Evolutionary conservation across 129 eudicot species (phyloP), one percentile per base, ranked within the genome.

Genomic region (Lonicera japonica): DNA sequence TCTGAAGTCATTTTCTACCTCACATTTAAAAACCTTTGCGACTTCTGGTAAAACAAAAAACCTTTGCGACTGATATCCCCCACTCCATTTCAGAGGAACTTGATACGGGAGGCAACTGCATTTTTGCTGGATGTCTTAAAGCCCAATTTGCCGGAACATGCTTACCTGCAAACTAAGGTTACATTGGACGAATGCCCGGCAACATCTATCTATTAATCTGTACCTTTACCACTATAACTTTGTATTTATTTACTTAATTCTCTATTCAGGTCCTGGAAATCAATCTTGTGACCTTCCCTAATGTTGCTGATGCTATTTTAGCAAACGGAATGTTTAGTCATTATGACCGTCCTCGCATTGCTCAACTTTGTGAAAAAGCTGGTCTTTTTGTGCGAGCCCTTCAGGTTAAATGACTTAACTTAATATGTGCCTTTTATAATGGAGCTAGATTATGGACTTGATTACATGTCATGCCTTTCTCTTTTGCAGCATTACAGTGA

Each of bases 61-160:
- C 3, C 20, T 5, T n/a, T 50, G n/a, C 2, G 36, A 29, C 15
- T 50, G 55, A n/a, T 16, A 14, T 50, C 16, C n/a, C 17, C 25
- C 38, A 48, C 5, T 3, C 25, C 2, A 36, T 46, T 46, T 68
- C 77, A 92, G 98, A 87, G 98, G 83, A 92, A 92, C 84, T 45
- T 92, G 84, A 92, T 92, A n/a, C 95, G 98, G 25, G 98, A 92
- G 73, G 96, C 98, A 41, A 92, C 98, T 10, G 98, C 98, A 74
- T 92, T 92, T 61, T 67, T 92, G 68, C 74, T 92, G 82, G 98
- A 92, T 74, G 98, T 92, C 61, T 77, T 92, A 78, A 92, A 92
- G 81, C 96, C 98, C 50, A 82, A 92, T 56, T 56, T 82, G 58
- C 98, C 98, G 5, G 98, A 92, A 64, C 96, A 92, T 73, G 91